Percentiles rank a stretch among this genome's conserved stretches.
These are phyloP conservation scores for Didymellaceae sp. DNA, from an alignment of 2,329 filamentous ascomycete genomes.

Conservation along the genomic window DNA sequence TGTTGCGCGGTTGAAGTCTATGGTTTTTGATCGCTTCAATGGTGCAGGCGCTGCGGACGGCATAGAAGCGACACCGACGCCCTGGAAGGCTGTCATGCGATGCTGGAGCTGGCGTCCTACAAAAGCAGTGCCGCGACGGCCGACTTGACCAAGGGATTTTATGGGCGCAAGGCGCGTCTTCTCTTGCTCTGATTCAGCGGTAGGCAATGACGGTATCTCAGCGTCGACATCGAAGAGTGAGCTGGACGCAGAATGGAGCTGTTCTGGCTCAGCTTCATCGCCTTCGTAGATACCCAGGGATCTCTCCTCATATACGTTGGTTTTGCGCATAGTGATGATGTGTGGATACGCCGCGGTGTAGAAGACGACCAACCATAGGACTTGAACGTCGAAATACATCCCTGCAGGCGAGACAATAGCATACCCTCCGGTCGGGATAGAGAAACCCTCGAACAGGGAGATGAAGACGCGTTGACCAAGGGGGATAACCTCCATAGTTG, in stretches of 20 bases:
- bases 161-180: constrained; percentile 18
- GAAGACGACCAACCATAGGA: constrained; percentile 30
- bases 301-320: constrained; percentile 31
- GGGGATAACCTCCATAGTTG: constrained; percentile 29
- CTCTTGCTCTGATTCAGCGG: constrained; percentile 9
- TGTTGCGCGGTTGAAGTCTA: constrained; percentile 28
- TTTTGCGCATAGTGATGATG: constrained; percentile 33
- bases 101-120: constrained; percentile 30
- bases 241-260: constrained; percentile 30
- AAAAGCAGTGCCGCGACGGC: constrained; percentile 27
- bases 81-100: constrained; percentile 31
- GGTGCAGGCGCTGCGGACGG: constrained; percentile 15
- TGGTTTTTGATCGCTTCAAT: constrained; percentile 18
- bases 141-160: constrained; percentile 14
- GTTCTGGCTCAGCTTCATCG: constrained; percentile 28
- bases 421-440: constrained; percentile 32
- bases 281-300: constrained; percentile 29
- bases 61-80: constrained; percentile 26
- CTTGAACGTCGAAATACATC: constrained; percentile 32
- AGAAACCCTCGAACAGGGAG: constrained; percentile 32
- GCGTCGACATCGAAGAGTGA: constrained; percentile 29
- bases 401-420: constrained; percentile 28
- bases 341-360: constrained; percentile 32
- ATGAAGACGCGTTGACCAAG: constrained; percentile 30
- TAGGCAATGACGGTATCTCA: constrained; percentile 18